Evolutionary conservation across 1,284 basidiomycete genomes (phyloP).

Genomic region (Stereum hirsutum): DNA sequence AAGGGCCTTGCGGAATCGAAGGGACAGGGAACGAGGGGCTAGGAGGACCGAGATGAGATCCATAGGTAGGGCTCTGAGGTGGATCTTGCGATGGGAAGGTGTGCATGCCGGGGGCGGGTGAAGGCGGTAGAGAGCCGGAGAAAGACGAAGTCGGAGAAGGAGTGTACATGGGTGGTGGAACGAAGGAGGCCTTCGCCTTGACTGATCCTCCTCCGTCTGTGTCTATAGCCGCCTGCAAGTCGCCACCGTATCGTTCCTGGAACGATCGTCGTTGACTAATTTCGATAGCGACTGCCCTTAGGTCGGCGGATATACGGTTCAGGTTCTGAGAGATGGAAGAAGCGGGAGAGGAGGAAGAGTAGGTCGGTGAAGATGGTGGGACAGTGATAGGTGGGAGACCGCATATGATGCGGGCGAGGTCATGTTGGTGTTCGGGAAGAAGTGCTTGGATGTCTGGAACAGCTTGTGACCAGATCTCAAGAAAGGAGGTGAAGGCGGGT

Average conservation of each 20-base stretch:
- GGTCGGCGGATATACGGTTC: conserved; percentile 59
- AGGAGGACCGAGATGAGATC: conserved; percentile 9
- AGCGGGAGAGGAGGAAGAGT: background rate
- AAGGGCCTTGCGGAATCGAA: no score
- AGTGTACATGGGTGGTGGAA: conserved; percentile 64
- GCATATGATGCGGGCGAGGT: conserved; percentile 73
- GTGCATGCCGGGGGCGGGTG: no score
- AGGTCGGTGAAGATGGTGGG: no score
- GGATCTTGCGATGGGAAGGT: conserved; percentile 12
- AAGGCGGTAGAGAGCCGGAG: no score
- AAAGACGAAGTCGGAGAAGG: conserved; percentile 21
- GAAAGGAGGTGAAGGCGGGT: conserved; percentile 51
- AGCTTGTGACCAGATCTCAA: conserved; percentile 58
- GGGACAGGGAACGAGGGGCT: conserved; percentile 9
- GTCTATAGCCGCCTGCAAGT: conserved; percentile 70
- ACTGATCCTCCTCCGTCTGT: conserved; percentile 28
- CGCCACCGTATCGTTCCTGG: conserved; percentile 64
- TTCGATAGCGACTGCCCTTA: conserved; percentile 71
- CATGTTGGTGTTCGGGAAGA: conserved; percentile 57
- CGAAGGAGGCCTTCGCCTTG: conserved; percentile 48
- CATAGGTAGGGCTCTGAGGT: conserved; percentile 8
- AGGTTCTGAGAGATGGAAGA: no score
- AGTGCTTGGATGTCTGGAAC: conserved; percentile 62
- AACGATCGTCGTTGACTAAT: conserved; percentile 76
- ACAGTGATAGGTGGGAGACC: conserved; percentile 39